phyloP scores from a whole-genome alignment of 2,329 filamentous ascomycete species.

The Colletotrichum sp. region DNA sequence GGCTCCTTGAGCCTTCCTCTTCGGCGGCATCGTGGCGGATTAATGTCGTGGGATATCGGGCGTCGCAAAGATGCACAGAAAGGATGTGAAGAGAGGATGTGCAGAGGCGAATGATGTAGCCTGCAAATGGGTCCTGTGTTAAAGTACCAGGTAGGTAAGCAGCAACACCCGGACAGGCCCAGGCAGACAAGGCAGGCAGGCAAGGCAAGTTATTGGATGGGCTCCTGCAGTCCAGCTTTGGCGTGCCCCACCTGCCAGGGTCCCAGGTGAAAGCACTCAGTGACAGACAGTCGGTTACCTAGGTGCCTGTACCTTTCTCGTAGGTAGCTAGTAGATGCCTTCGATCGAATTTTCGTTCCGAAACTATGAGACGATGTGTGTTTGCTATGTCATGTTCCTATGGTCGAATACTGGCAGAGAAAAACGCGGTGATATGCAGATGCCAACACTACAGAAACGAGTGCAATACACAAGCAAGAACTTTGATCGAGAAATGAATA shows the following conservation, averaged over 20 bases:
- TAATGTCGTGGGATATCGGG: background rate
- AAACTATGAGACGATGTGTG: background rate
- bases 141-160: background rate
- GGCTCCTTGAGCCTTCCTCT: constrained; percentile 68
- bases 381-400: background rate
- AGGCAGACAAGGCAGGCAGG: background rate
- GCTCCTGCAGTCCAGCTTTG: background rate
- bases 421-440: background rate
- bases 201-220: background rate
- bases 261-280: background rate
- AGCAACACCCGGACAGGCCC: background rate
- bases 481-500: background rate
- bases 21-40: constrained; percentile 64
- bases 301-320: background rate
- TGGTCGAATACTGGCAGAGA: background rate
- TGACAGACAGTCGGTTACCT: background rate
- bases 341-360: background rate
- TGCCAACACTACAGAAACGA: background rate
- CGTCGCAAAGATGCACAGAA: background rate
- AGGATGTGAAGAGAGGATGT: background rate
- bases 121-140: background rate
- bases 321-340: background rate
- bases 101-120: constrained; percentile 5
- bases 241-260: background rate
- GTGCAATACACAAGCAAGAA: background rate